A percentile compares a stretch with the other conserved stretches of the same genome.
These are phyloP conservation scores for Trichoderma erinaceum DNA, from an alignment of 495 filamentous ascomycete species.

Conservation along the genomic window DNA sequence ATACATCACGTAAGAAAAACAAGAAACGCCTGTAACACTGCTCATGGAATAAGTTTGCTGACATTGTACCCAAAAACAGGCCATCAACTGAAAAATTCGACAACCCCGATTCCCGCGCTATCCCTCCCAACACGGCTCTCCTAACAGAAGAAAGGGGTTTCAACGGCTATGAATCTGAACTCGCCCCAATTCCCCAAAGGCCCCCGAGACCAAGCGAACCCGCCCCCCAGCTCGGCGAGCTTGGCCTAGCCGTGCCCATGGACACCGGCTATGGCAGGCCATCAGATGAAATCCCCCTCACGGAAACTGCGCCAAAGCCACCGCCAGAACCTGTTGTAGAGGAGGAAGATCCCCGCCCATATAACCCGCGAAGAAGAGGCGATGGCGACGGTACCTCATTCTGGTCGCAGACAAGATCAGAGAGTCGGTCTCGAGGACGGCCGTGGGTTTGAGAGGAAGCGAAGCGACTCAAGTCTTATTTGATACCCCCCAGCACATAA, in stretches of 20 bases:
- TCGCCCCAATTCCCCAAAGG: not conserved
- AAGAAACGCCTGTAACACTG: too few relatives aligned
- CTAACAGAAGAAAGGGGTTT: not conserved
- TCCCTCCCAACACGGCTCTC: not conserved
- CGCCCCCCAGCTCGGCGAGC: slow-evolving; percentile 1
- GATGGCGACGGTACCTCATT: not conserved
- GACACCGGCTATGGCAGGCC: not conserved
- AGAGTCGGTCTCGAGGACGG: not conserved
- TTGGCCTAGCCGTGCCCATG: slow-evolving; percentile 1
- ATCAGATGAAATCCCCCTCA: slow-evolving; percentile 1
- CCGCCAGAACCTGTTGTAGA: not conserved
- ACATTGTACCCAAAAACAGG: not conserved
- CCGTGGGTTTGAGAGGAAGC: not conserved
- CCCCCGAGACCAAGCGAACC: not conserved
- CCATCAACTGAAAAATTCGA: slow-evolving; percentile 6
- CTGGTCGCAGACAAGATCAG: slow-evolving; percentile 3
- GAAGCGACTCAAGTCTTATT: not conserved
- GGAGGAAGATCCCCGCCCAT: not conserved
- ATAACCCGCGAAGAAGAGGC: slow-evolving; percentile 2
- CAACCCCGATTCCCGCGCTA: not conserved
- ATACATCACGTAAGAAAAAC: slow-evolving; percentile 28
- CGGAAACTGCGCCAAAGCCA: not conserved
- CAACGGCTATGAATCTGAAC: not conserved
- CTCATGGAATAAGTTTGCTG: not conserved
- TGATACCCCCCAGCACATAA: not conserved